Evolutionary conservation across 176 grass and related monocot species (phyloP).

Genomic region (Musa schizocarpa): DNA sequence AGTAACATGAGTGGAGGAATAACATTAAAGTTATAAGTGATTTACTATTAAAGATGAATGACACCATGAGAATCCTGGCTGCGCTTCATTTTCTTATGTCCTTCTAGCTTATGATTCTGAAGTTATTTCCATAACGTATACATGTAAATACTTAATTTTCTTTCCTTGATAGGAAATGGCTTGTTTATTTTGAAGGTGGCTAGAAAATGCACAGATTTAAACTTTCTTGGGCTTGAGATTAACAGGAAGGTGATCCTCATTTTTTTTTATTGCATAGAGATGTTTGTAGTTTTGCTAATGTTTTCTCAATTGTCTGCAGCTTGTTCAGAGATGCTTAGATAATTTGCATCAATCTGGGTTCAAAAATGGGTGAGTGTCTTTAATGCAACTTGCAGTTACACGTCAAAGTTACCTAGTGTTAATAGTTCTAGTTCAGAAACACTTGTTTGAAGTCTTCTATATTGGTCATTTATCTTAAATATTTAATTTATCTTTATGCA

Average conservation of each 20-base stretch:
- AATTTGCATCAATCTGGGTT: constrained; percentile 34
- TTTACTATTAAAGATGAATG: background rate
- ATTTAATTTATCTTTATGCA: background rate
- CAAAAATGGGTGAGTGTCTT: constrained; percentile 64
- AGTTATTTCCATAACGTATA: background rate
- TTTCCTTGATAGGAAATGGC: constrained; percentile 65
- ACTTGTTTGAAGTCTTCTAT: background rate
- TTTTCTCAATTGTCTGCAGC: constrained; percentile 41
- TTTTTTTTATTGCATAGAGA: constrained; percentile 5
- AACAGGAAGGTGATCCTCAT: constrained; percentile 56
- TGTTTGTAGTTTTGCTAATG: constrained; percentile 4
- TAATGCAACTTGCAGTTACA: background rate
- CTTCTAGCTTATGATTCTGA: background rate
- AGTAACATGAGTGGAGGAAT: too few species aligned
- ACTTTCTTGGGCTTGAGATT: constrained; percentile 97
- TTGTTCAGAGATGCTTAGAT: constrained; percentile 69
- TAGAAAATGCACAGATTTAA: constrained; percentile 39
- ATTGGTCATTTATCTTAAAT: background rate
- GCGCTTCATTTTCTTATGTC: background rate
- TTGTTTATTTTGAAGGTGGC: constrained; percentile 86
- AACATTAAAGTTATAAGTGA: too few species aligned
- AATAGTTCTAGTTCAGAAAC: background rate
- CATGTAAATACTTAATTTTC: background rate
- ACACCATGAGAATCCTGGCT: background rate
- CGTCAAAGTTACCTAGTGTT: background rate